Evolutionary conservation across 305 asterid species (phyloP), one percentile per base, ranked within the genome.

Genomic region (Fraxinus xanthoxyloides): DNA sequence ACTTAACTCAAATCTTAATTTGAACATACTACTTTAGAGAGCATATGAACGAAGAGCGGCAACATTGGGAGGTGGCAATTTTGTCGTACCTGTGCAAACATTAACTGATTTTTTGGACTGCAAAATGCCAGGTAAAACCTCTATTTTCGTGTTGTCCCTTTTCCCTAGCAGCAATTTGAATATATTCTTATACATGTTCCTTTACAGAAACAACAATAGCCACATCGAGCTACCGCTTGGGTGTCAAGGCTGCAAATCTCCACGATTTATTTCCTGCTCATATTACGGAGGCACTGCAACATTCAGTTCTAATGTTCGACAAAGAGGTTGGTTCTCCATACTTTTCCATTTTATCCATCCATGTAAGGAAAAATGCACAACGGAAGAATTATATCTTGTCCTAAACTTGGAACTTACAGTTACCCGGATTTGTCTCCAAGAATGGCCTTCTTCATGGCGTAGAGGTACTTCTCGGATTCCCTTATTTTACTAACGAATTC

Each of bases 401-500:
- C 73, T 78, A 63, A 61, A 78, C 31, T 28, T 77, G 82, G 70
- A 77, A 19, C 81, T 80, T 87, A 79, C 93, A 93, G 98, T 82
- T 96, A 51, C 97, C 98, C 0, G 98, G 99, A 79, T 94, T 94
- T 67, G 81, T 93, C 87, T 93, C 96, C 24, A 85, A 82, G 76
- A 81, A 77, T 15, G 99, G 93, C 36, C 98, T 94, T 87, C 97
- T 96, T 79, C 99, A 94, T 72, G 98, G 98, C 82, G 99, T 96
- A 13, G 99, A 96, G 99, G 98, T 96, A 90, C 73, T 13, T 74
- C 48, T 63, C 70, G 75, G 72, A 30, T 75, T 70, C 54, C 65
- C 23, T 70, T 23, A 43, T 26, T 59, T 69, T 72, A 6, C 51
- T 69, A 67, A 8, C 61, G 51, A 56, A 40, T 35, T 54, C 54